Conservation (phyloP, 257 asterid genomes). For the Penstemon davidsonii region DNA sequence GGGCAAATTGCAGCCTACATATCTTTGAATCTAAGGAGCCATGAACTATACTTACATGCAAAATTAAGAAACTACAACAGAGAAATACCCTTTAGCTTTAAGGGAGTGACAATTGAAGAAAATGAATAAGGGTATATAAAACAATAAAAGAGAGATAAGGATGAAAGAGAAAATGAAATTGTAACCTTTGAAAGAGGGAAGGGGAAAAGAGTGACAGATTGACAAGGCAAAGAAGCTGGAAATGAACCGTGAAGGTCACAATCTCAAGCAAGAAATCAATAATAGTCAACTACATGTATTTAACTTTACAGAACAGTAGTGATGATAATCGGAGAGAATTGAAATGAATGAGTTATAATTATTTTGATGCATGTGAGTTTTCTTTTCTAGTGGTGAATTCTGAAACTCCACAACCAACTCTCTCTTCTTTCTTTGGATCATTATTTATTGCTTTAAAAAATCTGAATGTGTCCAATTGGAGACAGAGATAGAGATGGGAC, state of each 20-base stretch:
- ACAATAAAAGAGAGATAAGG: conserved; percentile 30
- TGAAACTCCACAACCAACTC: conserved; percentile 56
- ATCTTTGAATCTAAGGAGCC: conserved; percentile 25
- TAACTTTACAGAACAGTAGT: conserved; percentile 39
- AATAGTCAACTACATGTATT: conserved; percentile 58
- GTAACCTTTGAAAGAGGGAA: conserved; percentile 24
- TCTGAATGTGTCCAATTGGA: conserved; percentile 20
- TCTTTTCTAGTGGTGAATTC: conserved; percentile 43
- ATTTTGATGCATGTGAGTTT: conserved; percentile 51
- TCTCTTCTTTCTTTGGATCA: conserved; percentile 30
- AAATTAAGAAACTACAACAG: conserved; percentile 24
- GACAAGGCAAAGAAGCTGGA: conserved; percentile 59
- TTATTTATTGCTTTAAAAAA: conserved; percentile 32
- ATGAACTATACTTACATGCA: conserved; percentile 6
- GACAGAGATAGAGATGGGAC: conserved; percentile 60
- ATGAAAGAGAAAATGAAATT: neutral
- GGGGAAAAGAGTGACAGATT: conserved; percentile 39
- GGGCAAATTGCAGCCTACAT: conserved; percentile 25
- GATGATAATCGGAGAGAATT: conserved; percentile 26
- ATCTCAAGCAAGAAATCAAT: conserved; percentile 41
- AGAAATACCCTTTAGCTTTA: conserved; percentile 22
- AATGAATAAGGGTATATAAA: conserved; percentile 23
- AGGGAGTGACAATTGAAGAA: conserved; percentile 35
- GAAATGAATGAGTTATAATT: conserved; percentile 26
- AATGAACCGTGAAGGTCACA: conserved; percentile 62